Conservation (phyloP, 345 rosid genomes). For the Lepidium sativum region DNA sequence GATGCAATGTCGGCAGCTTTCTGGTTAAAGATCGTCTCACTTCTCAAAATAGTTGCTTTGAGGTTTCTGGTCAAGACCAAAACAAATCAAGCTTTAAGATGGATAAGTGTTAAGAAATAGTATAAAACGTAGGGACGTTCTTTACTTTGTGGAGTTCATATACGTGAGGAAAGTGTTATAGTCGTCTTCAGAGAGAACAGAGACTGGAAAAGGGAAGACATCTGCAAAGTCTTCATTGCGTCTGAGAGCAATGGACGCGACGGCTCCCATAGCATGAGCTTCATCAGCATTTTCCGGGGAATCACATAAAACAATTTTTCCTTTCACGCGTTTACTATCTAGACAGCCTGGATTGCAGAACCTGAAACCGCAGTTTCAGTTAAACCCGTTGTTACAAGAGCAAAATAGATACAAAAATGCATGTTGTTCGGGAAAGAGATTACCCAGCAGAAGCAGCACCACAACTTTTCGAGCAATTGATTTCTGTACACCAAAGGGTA, state of each 20-base stretch:
- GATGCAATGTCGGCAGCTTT: constrained; percentile 29
- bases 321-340: constrained; percentile 25
- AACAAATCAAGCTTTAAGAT: not conserved
- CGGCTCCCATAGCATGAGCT: constrained; percentile 27
- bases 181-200: not conserved
- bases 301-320: constrained; percentile 38
- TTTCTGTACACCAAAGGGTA: constrained; percentile 29
- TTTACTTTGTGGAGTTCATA: constrained; percentile 29
- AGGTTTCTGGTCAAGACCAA: constrained; percentile 13
- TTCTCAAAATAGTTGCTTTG: constrained; percentile 21
- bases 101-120: not conserved
- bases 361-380: constrained; percentile 13
- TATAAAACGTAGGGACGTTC: not conserved
- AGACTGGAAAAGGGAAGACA: constrained; percentile 25
- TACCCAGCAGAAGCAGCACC: constrained; percentile 12
- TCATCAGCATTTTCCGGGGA: not conserved
- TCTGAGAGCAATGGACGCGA: constrained; percentile 2
- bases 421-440: not conserved
- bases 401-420: not conserved
- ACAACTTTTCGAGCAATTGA: constrained; percentile 12
- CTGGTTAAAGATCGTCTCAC: constrained; percentile 20
- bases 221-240: not conserved
- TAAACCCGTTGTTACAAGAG: not conserved
- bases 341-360: constrained; percentile 19
- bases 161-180: constrained; percentile 18